Base-by-base conservation (phyloP, 2,329 filamentous ascomycete genomes). In the Hymenoscyphus albidus region DNA sequence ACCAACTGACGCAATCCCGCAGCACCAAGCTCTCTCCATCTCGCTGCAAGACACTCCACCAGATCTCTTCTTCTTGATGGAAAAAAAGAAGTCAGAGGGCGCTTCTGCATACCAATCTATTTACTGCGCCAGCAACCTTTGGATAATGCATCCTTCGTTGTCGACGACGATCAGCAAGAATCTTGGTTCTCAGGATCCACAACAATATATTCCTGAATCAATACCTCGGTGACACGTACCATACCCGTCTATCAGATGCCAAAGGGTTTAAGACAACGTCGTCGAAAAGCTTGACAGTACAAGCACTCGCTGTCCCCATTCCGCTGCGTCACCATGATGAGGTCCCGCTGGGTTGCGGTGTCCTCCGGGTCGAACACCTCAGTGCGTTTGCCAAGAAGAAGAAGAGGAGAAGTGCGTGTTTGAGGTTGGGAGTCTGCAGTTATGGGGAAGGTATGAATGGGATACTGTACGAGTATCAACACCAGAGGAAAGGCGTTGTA, bases 141-240 rank as follows among this genome's bases (percentile, higher is more conserved):
- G 0, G 18, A n/a, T 22, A 44, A 44, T 18, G 5, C 42, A 44
- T 18, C 16, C n/a, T 7, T 44, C n/a, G 4, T 16, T 2, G n/a
- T 18, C n/a, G 42, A n/a, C 14, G 22, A 51, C 14, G 44, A 35
- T 35, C 35, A 35, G 35, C 9, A 35, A 51, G 9, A 3, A 51
- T 22, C 18, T 51, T 51, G 18, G 44, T 51, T 13, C 3, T 22
- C 6, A 12, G 44, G 18, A 51, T 51, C 44, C 18, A 51, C 44
- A 51, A 16, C 44, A 51, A 51, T 27, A 51, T 27, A 13, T 51
- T 10, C 22, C 18, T 51, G 18, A 51, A 22, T 51, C 44, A 51
- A 51, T 51, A 51, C 44, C 44, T 51, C 44, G 18, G 44, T 22
- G n/a, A 51, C 44, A 51, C 44, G 44, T 51, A 51, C 44, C 44